Base-by-base conservation (phyloP, 1,284 basidiomycete genomes). In the Tausonia pullulans region DNA sequence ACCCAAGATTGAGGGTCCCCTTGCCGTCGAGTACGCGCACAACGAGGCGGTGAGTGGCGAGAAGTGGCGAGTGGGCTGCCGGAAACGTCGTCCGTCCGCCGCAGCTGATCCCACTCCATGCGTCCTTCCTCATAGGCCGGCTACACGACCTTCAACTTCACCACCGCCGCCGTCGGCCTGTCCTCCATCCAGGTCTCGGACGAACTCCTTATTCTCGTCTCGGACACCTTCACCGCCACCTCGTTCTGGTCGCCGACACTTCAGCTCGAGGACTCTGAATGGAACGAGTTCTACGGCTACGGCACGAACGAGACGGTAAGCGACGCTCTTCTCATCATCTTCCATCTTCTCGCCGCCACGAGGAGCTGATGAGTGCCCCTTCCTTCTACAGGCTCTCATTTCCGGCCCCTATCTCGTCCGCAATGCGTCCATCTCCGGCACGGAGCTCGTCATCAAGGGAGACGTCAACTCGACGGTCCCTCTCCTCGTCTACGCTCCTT, bases 131-230 rank as follows among this genome's bases (percentile, higher is more conserved):
- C n/a, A n/a, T n/a, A n/a, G n/a, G n/a, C n/a, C n/a, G n/a, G n/a
- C n/a, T n/a, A n/a, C n/a, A n/a, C n/a, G n/a, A n/a, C n/a, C n/a
- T n/a, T n/a, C n/a, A n/a, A n/a, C n/a, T n/a, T n/a, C n/a, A n/a
- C n/a, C n/a, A n/a, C n/a, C n/a, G n/a, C n/a, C n/a, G n/a, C n/a
- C n/a, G n/a, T n/a, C n/a, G n/a, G n/a, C n/a, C n/a, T n/a, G n/a
- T n/a, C n/a, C n/a, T n/a, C n/a, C n/a, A n/a, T n/a, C n/a, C n/a
- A n/a, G n/a, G 79, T 27, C 79, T 16, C 16, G 9, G 52, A 82
- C 57, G 81, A 82, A 69, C 81, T 78, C 8, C 79, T 79, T 2
- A 77, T 82, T 71, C 75, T 71, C 58, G 76, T 78, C 59, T 63
- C 67, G 4, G 70, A 72, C 4, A 53, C 69, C 7, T 61, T 68